Base-by-base conservation (phyloP, 345 rosid species). In the Dipteronia dyeriana region DNA sequence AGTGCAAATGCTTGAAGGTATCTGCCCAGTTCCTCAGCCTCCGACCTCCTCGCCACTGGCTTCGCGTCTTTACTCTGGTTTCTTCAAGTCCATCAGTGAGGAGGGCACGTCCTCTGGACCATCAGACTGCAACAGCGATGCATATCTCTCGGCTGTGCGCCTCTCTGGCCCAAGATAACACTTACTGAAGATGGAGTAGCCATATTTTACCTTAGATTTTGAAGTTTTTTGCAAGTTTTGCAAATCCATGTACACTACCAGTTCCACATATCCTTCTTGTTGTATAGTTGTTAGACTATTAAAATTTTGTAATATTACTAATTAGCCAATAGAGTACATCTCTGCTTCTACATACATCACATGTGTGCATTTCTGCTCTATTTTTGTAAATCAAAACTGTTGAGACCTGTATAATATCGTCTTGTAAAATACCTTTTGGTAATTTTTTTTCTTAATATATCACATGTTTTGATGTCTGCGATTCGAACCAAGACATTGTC, bases 1-100 rank as follows among this genome's bases (percentile, higher is more conserved):
- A 23, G 94, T 91, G 65, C 98, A 95, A 76, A 95, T 95, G 99
- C 98, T 95, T 19, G 99, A 95, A 88, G 97, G 99, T 19, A 80
- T 95, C 54, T 85, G 74, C 66, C 76, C 77, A 0, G 98, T 93
- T 74, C 78, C 88, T 41, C 80, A 79, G 49, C 98, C 96, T 1
- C 99, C 97, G 5, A 38, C 72, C 13, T 92, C 88, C 9, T 90
- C 94, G 5, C 89, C 91, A 13, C 34, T 93, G 77, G 96, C 90
- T 1, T 79, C 85, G 19, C 91, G 96, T 31, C 84, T 95, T 57
- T 84, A 73, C 66, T 72, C 96, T 0, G 81, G 82, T 34, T 79
- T 88, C 76, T 78, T 81, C 13, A 90, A 78, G 74, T 81, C 89
- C 0, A 74, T 70, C 23, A 90, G 92, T 17, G 94, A 87, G 61